phyloP scores from a whole-genome alignment of 83 land plant species.

The Picea abies region DNA sequence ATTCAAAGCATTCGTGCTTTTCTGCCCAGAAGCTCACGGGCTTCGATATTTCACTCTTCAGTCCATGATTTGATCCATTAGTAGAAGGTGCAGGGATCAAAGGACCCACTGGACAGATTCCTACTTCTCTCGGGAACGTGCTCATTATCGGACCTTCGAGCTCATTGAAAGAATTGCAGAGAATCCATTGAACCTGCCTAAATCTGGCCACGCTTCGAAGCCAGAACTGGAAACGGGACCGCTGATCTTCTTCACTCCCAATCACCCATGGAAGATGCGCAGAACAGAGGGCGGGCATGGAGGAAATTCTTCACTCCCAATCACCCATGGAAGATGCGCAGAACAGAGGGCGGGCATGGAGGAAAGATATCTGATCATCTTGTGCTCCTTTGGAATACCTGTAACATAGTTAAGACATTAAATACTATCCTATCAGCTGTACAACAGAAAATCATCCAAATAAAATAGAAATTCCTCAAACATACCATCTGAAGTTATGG shows the following conservation, averaged over 20 bases:
- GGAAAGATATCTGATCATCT: not conserved
- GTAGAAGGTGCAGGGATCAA: conserved; percentile 15
- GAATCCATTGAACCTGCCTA: conserved; percentile 11
- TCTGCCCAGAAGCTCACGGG: conserved; percentile 6
- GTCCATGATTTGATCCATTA: conserved; percentile 9
- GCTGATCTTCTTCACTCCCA: conserved; percentile 4
- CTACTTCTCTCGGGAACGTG: conserved; percentile 1
- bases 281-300: conserved; percentile 25
- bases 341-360: conserved; percentile 25
- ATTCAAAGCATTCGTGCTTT: conserved; percentile 28
- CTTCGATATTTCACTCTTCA: no score
- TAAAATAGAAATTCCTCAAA: not conserved
- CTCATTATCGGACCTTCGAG: conserved; percentile 23
- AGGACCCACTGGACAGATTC: conserved; percentile 42
- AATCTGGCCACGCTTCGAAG: not conserved
- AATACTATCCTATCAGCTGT: no score
- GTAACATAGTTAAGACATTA: not conserved
- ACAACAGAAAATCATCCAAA: no score
- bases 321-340: conserved; percentile 25
- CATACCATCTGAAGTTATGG: conserved; percentile 36
- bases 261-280: conserved; percentile 27
- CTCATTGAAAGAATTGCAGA: conserved; percentile 38
- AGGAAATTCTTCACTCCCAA: not conserved
- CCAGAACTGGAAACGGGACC: conserved; percentile 19
- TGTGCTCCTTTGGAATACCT: conserved; percentile 3